Conservation (phyloP, 129 eudicot genomes). For the Arctium minus region DNA sequence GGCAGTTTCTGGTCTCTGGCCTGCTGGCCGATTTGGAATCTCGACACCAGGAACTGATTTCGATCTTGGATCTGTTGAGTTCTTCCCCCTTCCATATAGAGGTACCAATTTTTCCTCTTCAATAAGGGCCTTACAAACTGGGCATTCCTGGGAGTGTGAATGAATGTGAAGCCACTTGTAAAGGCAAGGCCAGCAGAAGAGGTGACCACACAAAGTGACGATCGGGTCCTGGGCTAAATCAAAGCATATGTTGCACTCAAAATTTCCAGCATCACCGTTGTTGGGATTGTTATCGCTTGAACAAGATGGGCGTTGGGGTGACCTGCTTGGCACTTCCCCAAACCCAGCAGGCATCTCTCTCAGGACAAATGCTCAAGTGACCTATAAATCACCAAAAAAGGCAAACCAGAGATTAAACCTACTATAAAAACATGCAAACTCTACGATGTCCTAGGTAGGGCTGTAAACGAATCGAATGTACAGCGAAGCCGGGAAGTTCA, state of each 20-base stretch:
- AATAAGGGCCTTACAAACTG: slow-evolving; percentile 75
- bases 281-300: slow-evolving; percentile 37
- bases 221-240: slow-evolving; percentile 89
- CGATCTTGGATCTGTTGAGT: slow-evolving; percentile 69
- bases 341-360: slow-evolving; percentile 54
- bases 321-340: slow-evolving; percentile 54
- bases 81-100: slow-evolving; percentile 76
- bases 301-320: slow-evolving; percentile 41
- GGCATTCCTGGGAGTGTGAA: slow-evolving; percentile 75
- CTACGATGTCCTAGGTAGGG: neutral
- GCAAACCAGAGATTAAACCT: neutral
- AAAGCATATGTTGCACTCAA: slow-evolving; percentile 86
- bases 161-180: slow-evolving; percentile 85
- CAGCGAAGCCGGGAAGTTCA: no score
- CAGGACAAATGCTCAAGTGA: slow-evolving; percentile 8
- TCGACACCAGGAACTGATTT: slow-evolving; percentile 68
- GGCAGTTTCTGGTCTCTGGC: slow-evolving; percentile 85
- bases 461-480: no score
- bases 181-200: slow-evolving; percentile 89
- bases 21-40: slow-evolving; percentile 74
- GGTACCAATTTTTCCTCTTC: slow-evolving; percentile 75
- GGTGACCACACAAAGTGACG: slow-evolving; percentile 81
- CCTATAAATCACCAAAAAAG: slow-evolving; percentile 22
- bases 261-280: slow-evolving; percentile 67
- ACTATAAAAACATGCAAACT: neutral